phyloP scores from a whole-genome alignment of 2,329 filamentous ascomycete genomes.

The Hymenoscyphus salicellus region DNA sequence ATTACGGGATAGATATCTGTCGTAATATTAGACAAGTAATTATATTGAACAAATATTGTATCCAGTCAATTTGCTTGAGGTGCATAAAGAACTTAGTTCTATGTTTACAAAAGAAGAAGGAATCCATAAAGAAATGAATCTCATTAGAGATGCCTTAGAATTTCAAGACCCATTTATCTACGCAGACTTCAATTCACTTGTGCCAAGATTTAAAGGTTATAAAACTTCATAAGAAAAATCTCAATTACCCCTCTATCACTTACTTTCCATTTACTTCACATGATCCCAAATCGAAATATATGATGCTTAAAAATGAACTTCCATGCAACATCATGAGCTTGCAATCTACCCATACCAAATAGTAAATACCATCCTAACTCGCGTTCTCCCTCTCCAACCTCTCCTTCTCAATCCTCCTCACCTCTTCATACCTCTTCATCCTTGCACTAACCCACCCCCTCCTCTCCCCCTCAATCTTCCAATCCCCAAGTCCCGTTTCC shows the following conservation, averaged over 20 bases:
- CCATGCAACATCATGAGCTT: background rate
- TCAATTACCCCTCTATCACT: too few species aligned
- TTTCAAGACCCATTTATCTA: background rate
- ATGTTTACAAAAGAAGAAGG: too few species aligned
- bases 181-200: background rate
- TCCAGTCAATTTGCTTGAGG: too few species aligned
- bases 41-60: background rate
- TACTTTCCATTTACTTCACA: too few species aligned
- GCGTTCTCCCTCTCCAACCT: slow-evolving; percentile 14
- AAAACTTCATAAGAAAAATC: too few species aligned
- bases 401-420: slow-evolving; percentile 44
- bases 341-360: background rate
- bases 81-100: too few species aligned
- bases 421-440: slow-evolving; percentile 42
- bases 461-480: slow-evolving; percentile 46
- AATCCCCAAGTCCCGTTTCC: slow-evolving; percentile 43
- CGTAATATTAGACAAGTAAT: too few species aligned
- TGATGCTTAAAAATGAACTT: background rate
- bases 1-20: too few species aligned
- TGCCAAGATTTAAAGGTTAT: too few species aligned
- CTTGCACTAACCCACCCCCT: slow-evolving; percentile 46
- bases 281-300: too few species aligned
- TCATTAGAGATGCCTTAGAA: background rate
- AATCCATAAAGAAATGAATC: background rate
- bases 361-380: background rate